Evolutionary conservation across 1,284 basidiomycete species (phyloP).

Genomic region (Ustilago tritici): DNA sequence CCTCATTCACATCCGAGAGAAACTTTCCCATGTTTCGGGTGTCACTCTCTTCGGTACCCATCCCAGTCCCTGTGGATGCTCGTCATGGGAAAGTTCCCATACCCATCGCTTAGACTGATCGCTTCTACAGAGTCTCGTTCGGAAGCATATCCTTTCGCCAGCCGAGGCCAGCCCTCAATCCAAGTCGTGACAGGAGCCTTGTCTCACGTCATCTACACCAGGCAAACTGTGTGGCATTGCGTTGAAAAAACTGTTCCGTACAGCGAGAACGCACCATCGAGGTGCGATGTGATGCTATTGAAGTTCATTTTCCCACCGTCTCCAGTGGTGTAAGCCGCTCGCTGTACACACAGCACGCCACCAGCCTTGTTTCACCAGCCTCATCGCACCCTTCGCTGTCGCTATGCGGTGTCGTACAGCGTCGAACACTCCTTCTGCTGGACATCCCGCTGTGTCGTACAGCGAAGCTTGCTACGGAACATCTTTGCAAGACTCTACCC

Average conservation of each 20-base stretch:
- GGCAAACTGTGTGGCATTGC: neutral
- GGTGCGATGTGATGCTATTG: neutral
- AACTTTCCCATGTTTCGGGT: conserved; percentile 8
- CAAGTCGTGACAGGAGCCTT: neutral
- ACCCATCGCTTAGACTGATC: conserved; percentile 11
- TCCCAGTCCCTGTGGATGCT: neutral
- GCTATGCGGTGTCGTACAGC: neutral
- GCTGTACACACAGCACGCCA: neutral
- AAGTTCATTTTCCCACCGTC: neutral
- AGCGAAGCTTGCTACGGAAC: neutral
- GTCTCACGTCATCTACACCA: neutral
- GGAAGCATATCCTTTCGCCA: neutral
- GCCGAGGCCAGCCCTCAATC: conserved; percentile 8
- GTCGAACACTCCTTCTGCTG: neutral
- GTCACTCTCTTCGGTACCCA: conserved; percentile 1
- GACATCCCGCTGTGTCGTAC: neutral
- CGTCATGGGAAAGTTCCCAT: conserved; percentile 25
- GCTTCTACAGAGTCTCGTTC: neutral
- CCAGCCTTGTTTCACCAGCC: neutral
- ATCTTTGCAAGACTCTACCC: neutral
- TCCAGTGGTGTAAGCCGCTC: neutral
- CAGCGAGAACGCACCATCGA: neutral
- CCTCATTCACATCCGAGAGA: neutral
- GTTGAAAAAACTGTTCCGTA: neutral
- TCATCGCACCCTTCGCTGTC: too few species aligned